Evolutionary conservation across 176 grass and related monocot species (phyloP).

Genomic region (Raddia distichophylla): DNA sequence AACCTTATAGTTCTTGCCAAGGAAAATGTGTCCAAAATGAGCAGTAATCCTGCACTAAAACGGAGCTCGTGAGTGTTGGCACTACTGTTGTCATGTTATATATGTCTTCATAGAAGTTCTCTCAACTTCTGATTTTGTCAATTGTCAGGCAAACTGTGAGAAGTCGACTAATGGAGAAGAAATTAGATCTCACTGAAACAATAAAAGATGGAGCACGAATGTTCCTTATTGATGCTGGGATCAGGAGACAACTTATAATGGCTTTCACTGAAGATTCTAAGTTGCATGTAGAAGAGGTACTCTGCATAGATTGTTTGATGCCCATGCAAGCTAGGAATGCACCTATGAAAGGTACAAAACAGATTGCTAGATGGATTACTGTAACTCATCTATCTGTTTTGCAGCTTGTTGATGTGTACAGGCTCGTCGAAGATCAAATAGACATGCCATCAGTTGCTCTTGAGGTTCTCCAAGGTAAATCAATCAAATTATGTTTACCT

Average conservation of each 20-base stretch:
- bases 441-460: constrained; percentile 86
- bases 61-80: constrained; percentile 58
- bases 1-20: constrained; percentile 98
- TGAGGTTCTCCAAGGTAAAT: constrained; percentile 82
- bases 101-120: constrained; percentile 21
- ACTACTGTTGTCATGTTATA: neutral
- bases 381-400: neutral
- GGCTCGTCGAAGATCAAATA: constrained; percentile 89
- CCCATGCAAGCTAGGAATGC: constrained; percentile 2
- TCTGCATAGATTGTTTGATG: constrained; percentile 9
- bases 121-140: constrained; percentile 31
- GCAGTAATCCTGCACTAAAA: constrained; percentile 76
- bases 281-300: constrained; percentile 96
- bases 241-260: constrained; percentile 87
- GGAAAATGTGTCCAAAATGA: constrained; percentile 97
- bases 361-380: neutral
- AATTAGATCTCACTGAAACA: constrained; percentile 91
- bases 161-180: constrained; percentile 56
- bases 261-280: constrained; percentile 96
- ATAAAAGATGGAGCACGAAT: constrained; percentile 94
- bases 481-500: constrained; percentile 5
- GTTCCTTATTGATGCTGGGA: constrained; percentile 94
- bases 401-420: constrained; percentile 93
- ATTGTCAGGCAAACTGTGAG: constrained; percentile 63
- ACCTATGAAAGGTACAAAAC: neutral